These are phyloP conservation scores for Schizopora paradoxa DNA, from an alignment of 1,284 basidiomycete genomes.

Conservation along the genomic window DNA sequence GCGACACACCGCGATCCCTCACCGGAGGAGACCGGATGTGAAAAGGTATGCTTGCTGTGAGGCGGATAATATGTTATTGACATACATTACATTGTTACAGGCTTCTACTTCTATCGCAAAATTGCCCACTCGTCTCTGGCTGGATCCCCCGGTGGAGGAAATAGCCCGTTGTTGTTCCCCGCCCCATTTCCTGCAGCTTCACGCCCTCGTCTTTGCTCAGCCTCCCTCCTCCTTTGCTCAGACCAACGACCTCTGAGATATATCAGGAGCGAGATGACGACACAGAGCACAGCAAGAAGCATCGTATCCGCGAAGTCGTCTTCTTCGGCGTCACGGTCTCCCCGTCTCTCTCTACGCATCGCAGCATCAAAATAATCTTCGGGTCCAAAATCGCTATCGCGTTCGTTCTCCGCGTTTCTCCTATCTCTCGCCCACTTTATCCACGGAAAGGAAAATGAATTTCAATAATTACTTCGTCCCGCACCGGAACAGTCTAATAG, in stretches of 20 bases:
- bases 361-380: constrained; percentile 77
- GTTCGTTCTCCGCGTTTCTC: constrained; percentile 62
- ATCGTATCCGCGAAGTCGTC: constrained; percentile 72
- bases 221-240: constrained; percentile 54
- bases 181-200: neutral
- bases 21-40: too few relatives aligned
- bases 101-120: constrained; percentile 42
- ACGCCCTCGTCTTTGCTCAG: constrained; percentile 32
- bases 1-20: too few relatives aligned
- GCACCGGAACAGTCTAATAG: neutral
- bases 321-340: constrained; percentile 47
- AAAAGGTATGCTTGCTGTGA: too few relatives aligned
- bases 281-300: constrained; percentile 59
- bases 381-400: constrained; percentile 67
- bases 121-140: constrained; percentile 63
- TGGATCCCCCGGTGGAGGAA: constrained; percentile 60
- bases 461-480: too few relatives aligned
- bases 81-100: too few relatives aligned
- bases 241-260: constrained; percentile 69
- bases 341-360: constrained; percentile 38
- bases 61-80: too few relatives aligned
- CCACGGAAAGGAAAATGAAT: constrained; percentile 3
- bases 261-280: constrained; percentile 60
- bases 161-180: constrained; percentile 38
- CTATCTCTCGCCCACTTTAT: constrained; percentile 71